Evolutionary conservation across 1,284 basidiomycete genomes (phyloP).

Genomic region (Paramarasmius palmivorus): DNA sequence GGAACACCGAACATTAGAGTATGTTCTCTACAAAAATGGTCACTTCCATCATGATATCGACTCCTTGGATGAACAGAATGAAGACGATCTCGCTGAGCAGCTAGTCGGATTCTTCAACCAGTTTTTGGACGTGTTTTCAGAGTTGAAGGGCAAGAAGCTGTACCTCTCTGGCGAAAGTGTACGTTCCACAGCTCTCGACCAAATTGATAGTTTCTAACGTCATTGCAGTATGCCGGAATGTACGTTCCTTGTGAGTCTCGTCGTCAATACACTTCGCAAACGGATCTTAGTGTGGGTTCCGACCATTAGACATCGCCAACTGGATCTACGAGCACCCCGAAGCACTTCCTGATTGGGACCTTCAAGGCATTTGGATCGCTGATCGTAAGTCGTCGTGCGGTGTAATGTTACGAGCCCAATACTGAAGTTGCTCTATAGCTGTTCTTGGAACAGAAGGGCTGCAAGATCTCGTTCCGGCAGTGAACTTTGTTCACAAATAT

Average conservation of each 20-base stretch:
- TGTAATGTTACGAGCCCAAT: background rate
- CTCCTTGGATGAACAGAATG: slow-evolving; percentile 44
- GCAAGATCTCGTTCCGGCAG: slow-evolving; percentile 66
- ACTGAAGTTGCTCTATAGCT: slow-evolving; percentile 33
- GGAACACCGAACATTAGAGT: slow-evolving; percentile 68
- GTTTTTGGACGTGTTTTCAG: slow-evolving; percentile 71
- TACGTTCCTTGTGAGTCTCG: slow-evolving; percentile 61
- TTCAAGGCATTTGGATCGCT: slow-evolving; percentile 72
- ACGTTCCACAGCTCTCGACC: slow-evolving; percentile 25
- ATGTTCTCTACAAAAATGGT: background rate
- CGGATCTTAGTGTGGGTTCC: too few species aligned
- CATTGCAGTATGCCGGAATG: slow-evolving; percentile 53
- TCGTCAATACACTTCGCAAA: background rate
- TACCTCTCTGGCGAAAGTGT: slow-evolving; percentile 75
- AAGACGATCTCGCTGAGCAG: slow-evolving; percentile 64
- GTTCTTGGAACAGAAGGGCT: slow-evolving; percentile 60
- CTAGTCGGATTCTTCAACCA: slow-evolving; percentile 72
- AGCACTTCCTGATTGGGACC: slow-evolving; percentile 47
- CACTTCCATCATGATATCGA: background rate
- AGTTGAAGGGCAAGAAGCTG: slow-evolving; percentile 69
- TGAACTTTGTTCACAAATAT: slow-evolving; percentile 72
- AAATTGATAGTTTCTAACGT: slow-evolving; percentile 6
- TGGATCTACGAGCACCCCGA: slow-evolving; percentile 63
- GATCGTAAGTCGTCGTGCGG: slow-evolving; percentile 53
- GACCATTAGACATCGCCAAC: slow-evolving; percentile 80